phyloP scores from a whole-genome alignment of 495 filamentous ascomycete species.

The Lentithecium fluviatile region DNA sequence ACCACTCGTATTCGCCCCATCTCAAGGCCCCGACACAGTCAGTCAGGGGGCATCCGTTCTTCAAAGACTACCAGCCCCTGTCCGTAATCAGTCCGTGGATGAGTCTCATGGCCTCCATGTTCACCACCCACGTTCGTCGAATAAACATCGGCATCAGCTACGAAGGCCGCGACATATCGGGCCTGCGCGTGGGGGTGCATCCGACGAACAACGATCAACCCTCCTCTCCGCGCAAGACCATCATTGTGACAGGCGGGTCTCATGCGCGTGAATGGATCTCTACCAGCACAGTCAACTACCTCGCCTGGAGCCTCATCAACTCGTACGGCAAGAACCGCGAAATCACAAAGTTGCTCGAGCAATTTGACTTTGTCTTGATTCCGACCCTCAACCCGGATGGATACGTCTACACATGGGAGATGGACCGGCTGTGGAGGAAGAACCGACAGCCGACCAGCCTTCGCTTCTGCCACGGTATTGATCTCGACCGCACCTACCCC shows the following conservation, averaged over 20 bases:
- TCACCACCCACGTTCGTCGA: constrained; percentile 71
- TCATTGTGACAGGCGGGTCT: constrained; percentile 78
- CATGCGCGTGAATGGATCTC: constrained; percentile 97
- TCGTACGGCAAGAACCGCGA: constrained; percentile 65
- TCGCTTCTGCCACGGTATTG: constrained; percentile 80
- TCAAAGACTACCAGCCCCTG: constrained; percentile 80
- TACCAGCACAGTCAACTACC: constrained; percentile 84
- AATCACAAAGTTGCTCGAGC: constrained; percentile 72
- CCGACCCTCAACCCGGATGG: constrained; percentile 92
- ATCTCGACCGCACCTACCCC: constrained; percentile 82
- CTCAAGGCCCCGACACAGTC: constrained; percentile 26
- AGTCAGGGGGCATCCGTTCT: constrained; percentile 67
- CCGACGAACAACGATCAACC: constrained; percentile 46
- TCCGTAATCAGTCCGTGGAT: constrained; percentile 84
- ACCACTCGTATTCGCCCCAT: constrained; percentile 37
- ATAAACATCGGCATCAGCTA: constrained; percentile 76
- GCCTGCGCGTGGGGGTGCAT: constrained; percentile 72
- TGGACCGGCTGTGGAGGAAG: constrained; percentile 92
- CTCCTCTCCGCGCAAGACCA: constrained; percentile 61
- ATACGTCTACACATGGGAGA: constrained; percentile 90
- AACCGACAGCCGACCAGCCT: constrained; percentile 82
- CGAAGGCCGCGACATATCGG: constrained; percentile 82
- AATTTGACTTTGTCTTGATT: constrained; percentile 84
- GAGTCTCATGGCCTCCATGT: constrained; percentile 83
- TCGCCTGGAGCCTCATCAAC: constrained; percentile 86